phyloP scores from a whole-genome alignment of 306 rosid species.

The Gynostemma pentaphyllum region DNA sequence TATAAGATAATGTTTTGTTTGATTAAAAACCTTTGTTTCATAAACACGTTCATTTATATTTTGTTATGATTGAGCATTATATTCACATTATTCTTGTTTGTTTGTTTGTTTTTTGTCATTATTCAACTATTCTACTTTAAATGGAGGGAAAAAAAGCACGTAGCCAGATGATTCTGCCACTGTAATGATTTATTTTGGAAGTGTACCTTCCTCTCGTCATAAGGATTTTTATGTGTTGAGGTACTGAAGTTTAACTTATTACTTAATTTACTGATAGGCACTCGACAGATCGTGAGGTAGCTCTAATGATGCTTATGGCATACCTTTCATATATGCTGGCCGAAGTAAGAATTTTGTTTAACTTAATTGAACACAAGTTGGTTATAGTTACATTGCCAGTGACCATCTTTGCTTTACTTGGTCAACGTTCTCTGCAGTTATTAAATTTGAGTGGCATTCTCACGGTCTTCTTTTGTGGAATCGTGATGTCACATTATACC shows the following conservation, averaged over 20 bases:
- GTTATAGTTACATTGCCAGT: neutral
- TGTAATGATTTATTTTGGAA: neutral
- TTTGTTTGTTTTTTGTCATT: no score
- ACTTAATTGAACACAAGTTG: neutral
- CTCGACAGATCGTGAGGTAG: slow-evolving; percentile 96
- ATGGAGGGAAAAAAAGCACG: neutral
- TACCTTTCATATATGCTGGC: slow-evolving; percentile 94
- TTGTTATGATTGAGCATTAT: neutral
- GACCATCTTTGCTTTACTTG: neutral
- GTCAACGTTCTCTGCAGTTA: slow-evolving; percentile 44
- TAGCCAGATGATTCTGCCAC: neutral
- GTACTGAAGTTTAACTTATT: neutral
- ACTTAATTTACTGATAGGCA: slow-evolving; percentile 44
- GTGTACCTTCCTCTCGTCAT: neutral
- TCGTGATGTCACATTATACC: slow-evolving; percentile 96
- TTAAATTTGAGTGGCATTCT: slow-evolving; percentile 90
- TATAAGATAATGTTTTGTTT: neutral
- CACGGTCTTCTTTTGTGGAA: slow-evolving; percentile 97
- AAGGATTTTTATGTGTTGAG: neutral
- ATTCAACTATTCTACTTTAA: no score
- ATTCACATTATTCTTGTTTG: neutral
- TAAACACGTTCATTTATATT: neutral
- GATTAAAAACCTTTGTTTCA: neutral
- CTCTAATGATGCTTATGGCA: slow-evolving; percentile 98
- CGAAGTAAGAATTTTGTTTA: slow-evolving; percentile 53